Conservation (phyloP, 495 filamentous ascomycete genomes). For the Aspergillus sparsus region DNA sequence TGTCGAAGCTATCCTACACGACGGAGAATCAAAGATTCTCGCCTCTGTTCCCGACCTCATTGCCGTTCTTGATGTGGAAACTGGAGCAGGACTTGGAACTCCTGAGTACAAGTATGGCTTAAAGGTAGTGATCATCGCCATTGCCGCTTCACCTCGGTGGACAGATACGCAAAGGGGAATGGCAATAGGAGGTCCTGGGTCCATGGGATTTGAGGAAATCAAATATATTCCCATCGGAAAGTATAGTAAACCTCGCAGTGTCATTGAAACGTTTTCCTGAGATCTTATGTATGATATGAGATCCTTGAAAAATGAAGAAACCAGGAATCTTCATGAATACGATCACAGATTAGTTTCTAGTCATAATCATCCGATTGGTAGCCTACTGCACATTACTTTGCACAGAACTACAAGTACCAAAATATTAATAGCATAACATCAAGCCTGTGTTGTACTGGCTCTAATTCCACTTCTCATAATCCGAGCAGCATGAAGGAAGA, state of each 20-base stretch:
- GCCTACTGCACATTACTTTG: too few species aligned
- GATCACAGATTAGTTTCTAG: too few species aligned
- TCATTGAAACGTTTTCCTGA: slow-evolving; percentile 35
- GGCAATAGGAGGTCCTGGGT: slow-evolving; percentile 34
- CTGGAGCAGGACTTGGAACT: slow-evolving; percentile 60
- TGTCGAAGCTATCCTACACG: slow-evolving; percentile 38
- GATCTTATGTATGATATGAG: too few species aligned
- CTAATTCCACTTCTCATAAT: slow-evolving; percentile 17
- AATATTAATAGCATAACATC: too few species aligned
- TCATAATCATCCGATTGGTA: too few species aligned
- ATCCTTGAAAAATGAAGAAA: too few species aligned
- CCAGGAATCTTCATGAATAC: too few species aligned
- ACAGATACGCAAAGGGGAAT: slow-evolving; percentile 41
- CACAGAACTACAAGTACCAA: too few species aligned
- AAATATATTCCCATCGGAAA: slow-evolving; percentile 34
- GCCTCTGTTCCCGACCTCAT: slow-evolving; percentile 64
- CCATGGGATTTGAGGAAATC: slow-evolving; percentile 38
- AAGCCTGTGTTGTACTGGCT: too few species aligned
- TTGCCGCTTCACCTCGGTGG: slow-evolving; percentile 59
- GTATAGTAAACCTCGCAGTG: slow-evolving; percentile 35
- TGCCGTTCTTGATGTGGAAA: slow-evolving; percentile 59
- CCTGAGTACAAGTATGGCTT: slow-evolving; percentile 63
- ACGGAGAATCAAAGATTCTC: slow-evolving; percentile 46
- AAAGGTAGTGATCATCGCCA: slow-evolving; percentile 56
- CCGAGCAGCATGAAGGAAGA: slow-evolving; percentile 13